Evolutionary conservation across 768 basidiomycete species (phyloP).

Genomic region (Sporobolomyces phaffii): DNA sequence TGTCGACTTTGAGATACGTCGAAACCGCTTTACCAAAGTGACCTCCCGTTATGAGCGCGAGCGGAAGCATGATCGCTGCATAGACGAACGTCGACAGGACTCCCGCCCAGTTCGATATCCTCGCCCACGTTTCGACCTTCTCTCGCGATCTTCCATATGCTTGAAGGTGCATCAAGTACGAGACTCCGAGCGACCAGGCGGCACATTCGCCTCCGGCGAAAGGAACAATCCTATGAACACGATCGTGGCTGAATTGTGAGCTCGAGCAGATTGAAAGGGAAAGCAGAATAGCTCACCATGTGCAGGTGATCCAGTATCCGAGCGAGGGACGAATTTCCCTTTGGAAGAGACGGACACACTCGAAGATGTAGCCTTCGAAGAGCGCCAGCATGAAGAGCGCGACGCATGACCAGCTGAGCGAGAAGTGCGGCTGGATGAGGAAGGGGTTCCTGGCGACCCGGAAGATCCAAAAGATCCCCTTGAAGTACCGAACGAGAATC

Average conservation of each 20-base stretch:
- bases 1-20: neutral
- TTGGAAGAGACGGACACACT: neutral
- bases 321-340: neutral
- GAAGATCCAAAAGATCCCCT: slow-evolving; percentile 9
- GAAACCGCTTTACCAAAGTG: neutral
- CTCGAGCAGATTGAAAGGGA: neutral
- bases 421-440: slow-evolving; percentile 12
- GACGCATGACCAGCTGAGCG: neutral
- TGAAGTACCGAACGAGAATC: neutral
- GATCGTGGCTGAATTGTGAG: neutral
- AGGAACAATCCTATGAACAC: neutral
- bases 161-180: neutral
- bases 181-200: neutral
- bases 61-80: neutral
- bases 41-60: neutral
- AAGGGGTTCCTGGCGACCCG: neutral
- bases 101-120: neutral
- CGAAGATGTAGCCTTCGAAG: neutral
- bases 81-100: neutral
- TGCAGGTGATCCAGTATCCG: neutral
- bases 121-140: neutral
- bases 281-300: neutral
- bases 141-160: neutral
- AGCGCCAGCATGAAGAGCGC: slow-evolving; percentile 4
- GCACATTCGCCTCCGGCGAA: neutral